phyloP scores from a whole-genome alignment of 495 filamentous ascomycete species.

The Parathielavia hyrcaniae region DNA sequence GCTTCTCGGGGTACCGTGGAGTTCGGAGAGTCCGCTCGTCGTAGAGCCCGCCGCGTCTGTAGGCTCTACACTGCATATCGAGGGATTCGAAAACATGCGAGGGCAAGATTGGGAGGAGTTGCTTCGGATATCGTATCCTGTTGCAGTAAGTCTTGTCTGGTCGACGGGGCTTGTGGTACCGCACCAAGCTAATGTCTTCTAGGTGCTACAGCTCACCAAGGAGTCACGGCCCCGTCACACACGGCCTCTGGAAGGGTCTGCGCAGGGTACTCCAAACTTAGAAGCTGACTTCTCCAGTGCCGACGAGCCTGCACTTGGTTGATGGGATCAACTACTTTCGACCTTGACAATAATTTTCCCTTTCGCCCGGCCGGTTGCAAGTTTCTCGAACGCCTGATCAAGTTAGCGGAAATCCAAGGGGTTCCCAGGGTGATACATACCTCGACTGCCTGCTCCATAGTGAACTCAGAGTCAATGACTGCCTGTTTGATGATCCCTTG shows the following conservation, averaged over 20 bases:
- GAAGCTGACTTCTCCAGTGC: too few species aligned
- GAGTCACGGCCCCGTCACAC: background rate
- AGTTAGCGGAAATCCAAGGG: background rate
- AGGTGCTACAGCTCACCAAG: background rate
- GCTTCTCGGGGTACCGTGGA: background rate
- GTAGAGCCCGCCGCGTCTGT: background rate
- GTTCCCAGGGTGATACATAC: slow-evolving; percentile 20
- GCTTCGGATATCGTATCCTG: background rate
- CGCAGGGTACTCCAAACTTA: too few species aligned
- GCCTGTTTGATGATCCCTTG: slow-evolving; percentile 30
- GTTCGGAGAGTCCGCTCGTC: background rate
- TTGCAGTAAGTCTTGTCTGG: background rate
- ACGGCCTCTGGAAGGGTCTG: too few species aligned
- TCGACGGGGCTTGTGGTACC: background rate
- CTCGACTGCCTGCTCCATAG: slow-evolving; percentile 31
- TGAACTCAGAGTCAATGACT: slow-evolving; percentile 35
- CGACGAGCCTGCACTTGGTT: too few species aligned
- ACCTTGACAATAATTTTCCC: slow-evolving; percentile 39
- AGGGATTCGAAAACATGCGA: background rate
- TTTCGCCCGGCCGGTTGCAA: slow-evolving; percentile 33
- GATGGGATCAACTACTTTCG: background rate
- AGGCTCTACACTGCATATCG: background rate
- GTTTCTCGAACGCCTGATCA: slow-evolving; percentile 29
- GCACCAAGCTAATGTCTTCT: background rate
- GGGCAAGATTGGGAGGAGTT: background rate